Base-by-base conservation (phyloP, 345 rosid genomes). In the Ailanthus altissimus region DNA sequence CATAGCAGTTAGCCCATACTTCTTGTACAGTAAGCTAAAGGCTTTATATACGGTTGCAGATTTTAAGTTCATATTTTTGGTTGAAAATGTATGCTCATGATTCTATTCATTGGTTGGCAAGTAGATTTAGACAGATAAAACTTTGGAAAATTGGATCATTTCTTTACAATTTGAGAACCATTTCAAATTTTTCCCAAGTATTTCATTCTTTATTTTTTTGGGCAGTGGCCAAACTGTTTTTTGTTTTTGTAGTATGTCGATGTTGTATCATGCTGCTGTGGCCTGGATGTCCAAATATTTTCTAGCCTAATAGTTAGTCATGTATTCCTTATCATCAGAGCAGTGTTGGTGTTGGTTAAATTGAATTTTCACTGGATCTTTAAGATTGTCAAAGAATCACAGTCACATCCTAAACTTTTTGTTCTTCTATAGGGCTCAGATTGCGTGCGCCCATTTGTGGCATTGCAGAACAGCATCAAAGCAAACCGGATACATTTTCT, bases 391-490 rank as follows among this genome's bases (percentile, higher is more conserved):
- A 43, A 10, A 60, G 38, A 32, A 73, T 62, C 25, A 25, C 53
- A n/a, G n/a, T 62, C 32, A 77, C 47, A 45, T 38, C 12, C 25
- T 26, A 25, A 43, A 45, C 57, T 23, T 75, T 32, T 43, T 68
- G 21, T 20, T 49, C 38, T 54, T 77, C 43, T 20, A 25, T 81
- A 95, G 97, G 98, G 99, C 70, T 90, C 98, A 47, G 97, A 95
- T 71, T 93, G 99, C 47, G 90, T 93, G 74, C 80, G 82, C 71
- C 96, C 94, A 9, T 92, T 95, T 64, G 87, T 95, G 53, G 93
- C 97, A 54, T 83, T 95, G 84, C 99, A 93, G 85, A 84, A 74
- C 69, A 93, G 98, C 80, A 90, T 95, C 61, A 92, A 92, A 84
- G 88, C 80, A 7, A 88, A 93, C 60, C 99, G 0, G 69, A 77